These are phyloP conservation scores for Omphalotus olearius DNA, from an alignment of 1,284 basidiomycete species.

Conservation along the genomic window DNA sequence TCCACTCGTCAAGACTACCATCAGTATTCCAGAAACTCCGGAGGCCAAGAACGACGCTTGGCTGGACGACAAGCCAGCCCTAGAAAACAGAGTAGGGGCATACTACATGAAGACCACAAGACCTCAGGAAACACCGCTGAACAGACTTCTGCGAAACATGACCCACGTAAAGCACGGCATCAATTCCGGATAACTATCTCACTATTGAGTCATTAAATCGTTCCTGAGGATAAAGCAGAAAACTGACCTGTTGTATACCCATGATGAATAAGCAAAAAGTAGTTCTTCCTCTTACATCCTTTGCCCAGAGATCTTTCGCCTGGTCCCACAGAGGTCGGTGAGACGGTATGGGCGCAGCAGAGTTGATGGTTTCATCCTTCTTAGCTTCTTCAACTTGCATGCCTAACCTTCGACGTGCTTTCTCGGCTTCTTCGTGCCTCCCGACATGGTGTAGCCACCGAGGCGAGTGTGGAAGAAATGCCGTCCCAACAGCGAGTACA, in stretches of 20 bases:
- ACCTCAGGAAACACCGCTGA: conserved; percentile 21
- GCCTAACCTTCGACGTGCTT: conserved; percentile 26
- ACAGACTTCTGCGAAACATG: neutral
- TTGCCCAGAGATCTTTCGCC: conserved; percentile 24
- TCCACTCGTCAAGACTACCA: neutral
- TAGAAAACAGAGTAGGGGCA: conserved; percentile 46
- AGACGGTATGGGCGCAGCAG: conserved; percentile 17
- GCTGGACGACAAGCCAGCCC: conserved; percentile 41
- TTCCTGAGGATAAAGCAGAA: conserved; percentile 2
- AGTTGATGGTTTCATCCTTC: conserved; percentile 15
- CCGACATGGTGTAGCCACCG: conserved; percentile 46
- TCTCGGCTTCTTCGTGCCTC: conserved; percentile 34
- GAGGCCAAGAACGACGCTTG: conserved; percentile 48
- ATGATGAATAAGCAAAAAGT: conserved; percentile 43
- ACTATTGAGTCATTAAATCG: neutral
- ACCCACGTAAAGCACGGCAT: conserved; percentile 31
- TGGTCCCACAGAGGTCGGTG: conserved; percentile 19
- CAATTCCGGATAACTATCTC: conserved; percentile 28
- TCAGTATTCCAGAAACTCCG: conserved; percentile 47
- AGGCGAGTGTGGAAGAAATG: conserved; percentile 49
- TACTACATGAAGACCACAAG: conserved; percentile 28
- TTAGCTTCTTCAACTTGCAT: conserved; percentile 18
- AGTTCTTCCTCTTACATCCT: conserved; percentile 31
- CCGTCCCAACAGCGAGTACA: conserved; percentile 39
- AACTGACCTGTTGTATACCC: conserved; percentile 36